Evolutionary conservation across 164 flowering plant genomes (phyloP).

Genomic region (Tetrastigma voinierianum): DNA sequence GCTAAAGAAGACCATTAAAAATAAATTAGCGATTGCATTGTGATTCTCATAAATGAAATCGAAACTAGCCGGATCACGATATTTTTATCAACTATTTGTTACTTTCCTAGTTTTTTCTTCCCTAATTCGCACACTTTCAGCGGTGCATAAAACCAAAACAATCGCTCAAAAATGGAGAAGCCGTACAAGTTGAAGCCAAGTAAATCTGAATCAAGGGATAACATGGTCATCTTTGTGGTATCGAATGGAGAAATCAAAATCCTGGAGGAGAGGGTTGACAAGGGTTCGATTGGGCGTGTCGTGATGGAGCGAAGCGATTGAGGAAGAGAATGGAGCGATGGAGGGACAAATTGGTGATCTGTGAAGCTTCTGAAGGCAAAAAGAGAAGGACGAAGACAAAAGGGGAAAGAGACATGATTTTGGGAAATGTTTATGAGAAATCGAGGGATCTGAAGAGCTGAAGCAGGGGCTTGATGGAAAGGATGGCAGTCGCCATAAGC

Average conservation of each 20-base stretch:
- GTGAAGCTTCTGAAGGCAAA: constrained; percentile 47
- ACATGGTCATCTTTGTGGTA: constrained; percentile 69
- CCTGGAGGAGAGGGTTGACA: constrained; percentile 60
- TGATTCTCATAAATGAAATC: too few relatives aligned
- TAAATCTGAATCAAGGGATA: constrained; percentile 74
- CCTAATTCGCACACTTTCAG: background rate
- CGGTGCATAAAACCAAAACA: background rate
- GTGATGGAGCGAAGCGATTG: constrained; percentile 15
- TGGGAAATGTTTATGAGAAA: constrained; percentile 26
- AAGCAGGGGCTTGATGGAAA: constrained; percentile 25
- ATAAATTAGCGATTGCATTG: too few relatives aligned
- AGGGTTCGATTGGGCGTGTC: constrained; percentile 6
- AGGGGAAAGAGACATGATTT: constrained; percentile 76
- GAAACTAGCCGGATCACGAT: too few relatives aligned
- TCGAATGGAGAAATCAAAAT: constrained; percentile 79
- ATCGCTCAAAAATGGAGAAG: background rate
- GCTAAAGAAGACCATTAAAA: too few relatives aligned
- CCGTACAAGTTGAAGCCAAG: constrained; percentile 62
- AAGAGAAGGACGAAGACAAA: constrained; percentile 77
- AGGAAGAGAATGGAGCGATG: constrained; percentile 1
- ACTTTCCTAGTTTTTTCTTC: too few relatives aligned
- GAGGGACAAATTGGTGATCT: constrained; percentile 9
- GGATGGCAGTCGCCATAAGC: constrained; percentile 44
- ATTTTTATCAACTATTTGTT: too few relatives aligned
- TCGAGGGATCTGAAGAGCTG: constrained; percentile 20